Evolutionary conservation across 163 green algal species (phyloP), one percentile per base, ranked within the genome.

Genomic region (Prototheca cutis): DNA sequence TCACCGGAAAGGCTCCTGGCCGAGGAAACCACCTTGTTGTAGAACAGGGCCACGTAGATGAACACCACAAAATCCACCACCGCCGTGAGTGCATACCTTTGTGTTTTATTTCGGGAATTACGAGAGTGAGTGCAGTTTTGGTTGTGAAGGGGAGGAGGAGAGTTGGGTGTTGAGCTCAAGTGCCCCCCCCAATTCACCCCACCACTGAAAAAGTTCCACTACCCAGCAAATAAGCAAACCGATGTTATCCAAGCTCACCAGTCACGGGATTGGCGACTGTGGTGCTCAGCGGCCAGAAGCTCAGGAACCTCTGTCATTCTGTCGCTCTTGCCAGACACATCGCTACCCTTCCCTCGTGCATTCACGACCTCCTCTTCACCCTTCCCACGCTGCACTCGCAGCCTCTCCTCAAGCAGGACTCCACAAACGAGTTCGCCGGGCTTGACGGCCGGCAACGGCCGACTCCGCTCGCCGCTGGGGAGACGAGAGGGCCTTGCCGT

Each of bases 1-100:
- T 10, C 48, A 59, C 59, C 59, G 18, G 61, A 62, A 17, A 68
- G 53, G 53, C 61, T 68, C 27, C 45, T 40, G 1, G 53, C 61
- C 2, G 53, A 61, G 31, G 51, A 30, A 31, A 79, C 78, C 58
- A 74, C 61, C 4, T 54, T 28, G 33, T 87, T 78, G 61, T 85
- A 90, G 48, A 78, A 80, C 10, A 89, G 27, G 0, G 67, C 68
- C 25, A 78, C 72, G 48, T 84, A 88, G 19, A 83, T n/a, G 56
- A 88, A 90, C 24, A 75, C 62, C 24, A 82, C 25, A 2, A 84
- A 65, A 63, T 90, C 82, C 7, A 87, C 36, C 15, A 66, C 33
- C 21, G 75, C 72, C 24, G 70, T 85, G 18, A 67, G 47, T 4
- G 80, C 66, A 53, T 90, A 90, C n/a, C n/a, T n/a, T n/a, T n/a